Evolutionary conservation across 768 basidiomycete genomes (phyloP).

Genomic region (Tricholoma terreum): DNA sequence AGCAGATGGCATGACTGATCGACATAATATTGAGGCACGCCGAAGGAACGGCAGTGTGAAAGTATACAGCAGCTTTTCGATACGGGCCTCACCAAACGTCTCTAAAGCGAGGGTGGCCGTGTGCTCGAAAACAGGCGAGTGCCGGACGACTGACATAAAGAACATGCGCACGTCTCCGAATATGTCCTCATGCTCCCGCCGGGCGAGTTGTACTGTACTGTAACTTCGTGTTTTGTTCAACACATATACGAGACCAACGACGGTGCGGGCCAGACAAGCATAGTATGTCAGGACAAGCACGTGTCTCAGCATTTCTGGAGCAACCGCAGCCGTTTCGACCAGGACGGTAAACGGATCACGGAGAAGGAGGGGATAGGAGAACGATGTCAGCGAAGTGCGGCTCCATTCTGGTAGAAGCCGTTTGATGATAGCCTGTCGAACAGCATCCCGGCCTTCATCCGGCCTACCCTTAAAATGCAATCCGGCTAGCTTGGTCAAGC

Average conservation of each 20-base stretch:
- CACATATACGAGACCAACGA: constrained; percentile 81
- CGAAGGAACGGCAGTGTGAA: constrained; percentile 93
- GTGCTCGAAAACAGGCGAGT: constrained; percentile 85
- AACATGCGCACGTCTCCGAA: constrained; percentile 88
- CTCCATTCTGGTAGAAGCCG: constrained; percentile 91
- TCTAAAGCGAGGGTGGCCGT: constrained; percentile 78
- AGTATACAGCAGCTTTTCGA: constrained; percentile 82
- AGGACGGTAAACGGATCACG: constrained; percentile 90
- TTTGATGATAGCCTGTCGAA: constrained; percentile 85
- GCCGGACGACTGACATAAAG: constrained; percentile 87
- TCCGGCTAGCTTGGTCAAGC: constrained; percentile 61
- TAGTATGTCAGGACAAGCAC: constrained; percentile 90
- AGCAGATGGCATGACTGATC: constrained; percentile 63
- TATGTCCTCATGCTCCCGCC: constrained; percentile 60
- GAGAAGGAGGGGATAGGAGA: constrained; percentile 81
- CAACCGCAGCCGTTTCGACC: constrained; percentile 85
- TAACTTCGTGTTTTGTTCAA: constrained; percentile 68
- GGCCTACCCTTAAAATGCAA: constrained; percentile 67
- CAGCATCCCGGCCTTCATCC: constrained; percentile 73
- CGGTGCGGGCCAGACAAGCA: constrained; percentile 81
- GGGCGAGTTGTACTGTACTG: constrained; percentile 40
- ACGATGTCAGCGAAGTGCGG: constrained; percentile 75
- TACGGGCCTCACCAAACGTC: constrained; percentile 76
- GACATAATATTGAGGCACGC: constrained; percentile 79
- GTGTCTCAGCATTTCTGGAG: constrained; percentile 86